Base-by-base conservation (phyloP, 2,329 filamentous ascomycete genomes). In the Fusarium drepaniforme region DNA sequence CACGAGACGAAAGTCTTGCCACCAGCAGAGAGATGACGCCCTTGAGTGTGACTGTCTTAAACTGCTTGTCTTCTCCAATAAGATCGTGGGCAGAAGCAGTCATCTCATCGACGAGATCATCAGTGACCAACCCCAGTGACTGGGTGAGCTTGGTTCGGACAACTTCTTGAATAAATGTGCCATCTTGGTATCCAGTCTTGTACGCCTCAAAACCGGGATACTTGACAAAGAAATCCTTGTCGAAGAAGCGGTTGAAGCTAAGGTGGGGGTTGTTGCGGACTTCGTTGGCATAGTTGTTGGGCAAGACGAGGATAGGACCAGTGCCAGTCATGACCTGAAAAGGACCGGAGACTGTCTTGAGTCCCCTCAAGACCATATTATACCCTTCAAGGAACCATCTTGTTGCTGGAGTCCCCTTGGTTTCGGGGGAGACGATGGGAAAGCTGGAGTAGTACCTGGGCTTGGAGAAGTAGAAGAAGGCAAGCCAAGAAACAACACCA, bases 1-100 rank as follows among this genome's bases (percentile, higher is more conserved):
- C 83, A 7, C 86, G 82, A 2, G 88, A 86, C 0, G 88, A 88
- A 13, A 89, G 73, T 11, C 87, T 85, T 18, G 87, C 85, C 12
- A 90, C 83, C n/a, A 58, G 12, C 8, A 58, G 53, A 16, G 33
- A 38, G 13, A 58, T 33, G n/a, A 23, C 30, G 11, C 37, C 13
- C 53, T 58, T 58, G 53, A 58, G 21, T 8, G 8, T 37, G 30
- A 58, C 28, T 23, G 18, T 15, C 18, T 58, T 58, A 15, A 58
- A 38, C 6, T 38, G 13, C 13, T 58, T 58, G 44, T 49, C 8
- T 8, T 58, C 21, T 15, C 53, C 53, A 16, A 37, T 37, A 1
- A 58, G 33, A 7, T 58, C 53, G 8, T 58, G 30, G 6, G 25
- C 49, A 35, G 51, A 33, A 8, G 53, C 53, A 8, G 53, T 58